Conservation (phyloP, 495 filamentous ascomycete species). For the Platismatia glauca region DNA sequence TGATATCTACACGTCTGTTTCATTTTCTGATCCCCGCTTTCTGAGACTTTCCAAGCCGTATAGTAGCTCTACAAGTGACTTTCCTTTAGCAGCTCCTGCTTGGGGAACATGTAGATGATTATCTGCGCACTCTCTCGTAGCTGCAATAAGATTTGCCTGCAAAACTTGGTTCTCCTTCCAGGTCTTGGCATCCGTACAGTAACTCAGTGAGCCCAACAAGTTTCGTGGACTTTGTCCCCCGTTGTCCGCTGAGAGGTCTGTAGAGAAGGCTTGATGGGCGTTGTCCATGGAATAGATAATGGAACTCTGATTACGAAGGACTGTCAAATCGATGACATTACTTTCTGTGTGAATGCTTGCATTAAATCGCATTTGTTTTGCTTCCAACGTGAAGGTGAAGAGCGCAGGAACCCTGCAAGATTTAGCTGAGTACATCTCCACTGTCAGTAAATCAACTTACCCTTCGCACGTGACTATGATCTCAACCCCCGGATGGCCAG, state of each 20-base stretch:
- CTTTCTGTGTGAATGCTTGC: slow-evolving; percentile 44
- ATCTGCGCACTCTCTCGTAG: slow-evolving; percentile 6
- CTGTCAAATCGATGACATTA: slow-evolving; percentile 51
- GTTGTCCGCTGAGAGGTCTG: slow-evolving; percentile 28
- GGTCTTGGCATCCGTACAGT: not conserved
- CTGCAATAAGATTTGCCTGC: slow-evolving; percentile 6
- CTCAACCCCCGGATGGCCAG: slow-evolving; percentile 15
- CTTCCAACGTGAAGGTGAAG: slow-evolving; percentile 46
- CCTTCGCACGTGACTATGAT: slow-evolving; percentile 61
- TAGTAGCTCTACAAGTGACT: slow-evolving; percentile 41
- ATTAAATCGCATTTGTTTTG: slow-evolving; percentile 35
- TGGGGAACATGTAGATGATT: not conserved
- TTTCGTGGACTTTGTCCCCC: not conserved
- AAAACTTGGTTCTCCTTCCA: not conserved
- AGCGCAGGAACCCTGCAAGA: slow-evolving; percentile 37
- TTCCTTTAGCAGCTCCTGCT: slow-evolving; percentile 8
- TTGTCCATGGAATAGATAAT: slow-evolving; percentile 52
- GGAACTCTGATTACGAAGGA: slow-evolving; percentile 28
- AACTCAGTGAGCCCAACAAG: slow-evolving; percentile 4
- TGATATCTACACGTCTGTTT: slow-evolving; percentile 1
- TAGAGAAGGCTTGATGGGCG: slow-evolving; percentile 36
- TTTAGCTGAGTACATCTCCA: slow-evolving; percentile 20
- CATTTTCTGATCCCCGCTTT: slow-evolving; percentile 49
- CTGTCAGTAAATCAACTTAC: slow-evolving; percentile 35
- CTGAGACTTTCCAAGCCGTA: slow-evolving; percentile 67